Evolutionary conservation across 2,329 filamentous ascomycete genomes (phyloP).

Genomic region (Neofusicoccum sp.): DNA sequence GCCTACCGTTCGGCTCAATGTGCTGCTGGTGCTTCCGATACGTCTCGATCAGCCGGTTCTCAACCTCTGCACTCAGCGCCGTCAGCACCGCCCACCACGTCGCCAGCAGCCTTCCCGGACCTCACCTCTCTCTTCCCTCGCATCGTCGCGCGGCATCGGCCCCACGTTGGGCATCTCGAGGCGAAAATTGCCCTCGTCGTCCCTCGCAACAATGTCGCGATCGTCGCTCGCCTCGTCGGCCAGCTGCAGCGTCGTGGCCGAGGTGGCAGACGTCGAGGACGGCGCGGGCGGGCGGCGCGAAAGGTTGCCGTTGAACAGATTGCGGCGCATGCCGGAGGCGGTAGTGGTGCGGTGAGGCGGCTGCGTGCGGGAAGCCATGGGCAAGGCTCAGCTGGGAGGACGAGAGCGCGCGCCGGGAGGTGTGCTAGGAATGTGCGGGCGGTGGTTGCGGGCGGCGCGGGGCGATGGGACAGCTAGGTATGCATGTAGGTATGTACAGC

Average conservation of each 20-base stretch:
- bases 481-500: constrained; percentile 47
- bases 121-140: constrained; percentile 31
- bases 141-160: constrained; percentile 22
- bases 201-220: constrained; percentile 50
- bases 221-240: constrained; percentile 21
- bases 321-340: constrained; percentile 24
- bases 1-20: constrained; percentile 27
- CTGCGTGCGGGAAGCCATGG: constrained; percentile 18
- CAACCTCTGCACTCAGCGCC: constrained; percentile 27
- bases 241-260: constrained; percentile 18
- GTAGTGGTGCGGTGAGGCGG: constrained; percentile 19
- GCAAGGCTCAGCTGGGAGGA: background rate
- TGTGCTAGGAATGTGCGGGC: background rate
- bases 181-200: constrained; percentile 43
- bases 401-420: background rate
- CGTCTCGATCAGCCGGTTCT: constrained; percentile 33
- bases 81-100: background rate
- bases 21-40: constrained; percentile 32
- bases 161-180: constrained; percentile 4
- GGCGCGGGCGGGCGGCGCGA: constrained; percentile 27
- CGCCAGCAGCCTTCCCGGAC: background rate
- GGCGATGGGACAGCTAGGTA: background rate
- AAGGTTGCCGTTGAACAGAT: constrained; percentile 27
- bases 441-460: background rate
- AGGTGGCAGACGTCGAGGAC: constrained; percentile 20